Evolutionary conservation across 2,329 filamentous ascomycete genomes (phyloP), one percentile per base, ranked within the genome.

Genomic region (Volutella citrinella): DNA sequence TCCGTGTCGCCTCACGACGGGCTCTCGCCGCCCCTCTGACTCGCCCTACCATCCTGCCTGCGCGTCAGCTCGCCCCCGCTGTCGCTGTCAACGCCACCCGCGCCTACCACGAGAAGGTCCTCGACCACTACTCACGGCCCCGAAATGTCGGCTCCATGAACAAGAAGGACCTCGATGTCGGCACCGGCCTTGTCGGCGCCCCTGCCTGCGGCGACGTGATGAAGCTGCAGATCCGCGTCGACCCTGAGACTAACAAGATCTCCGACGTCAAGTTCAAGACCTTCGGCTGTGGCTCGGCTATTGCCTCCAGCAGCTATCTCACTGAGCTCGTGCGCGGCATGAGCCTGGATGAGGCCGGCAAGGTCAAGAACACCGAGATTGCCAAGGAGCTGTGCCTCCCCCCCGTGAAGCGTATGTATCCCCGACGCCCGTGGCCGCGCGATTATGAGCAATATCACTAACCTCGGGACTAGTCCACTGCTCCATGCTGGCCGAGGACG

Each of bases 191-290:
- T 34, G 90, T 96, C 47, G 87, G 87, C 50, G 87, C 87, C 11
- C 88, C 87, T 27, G 87, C 87, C 27, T 94, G 87, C 59, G 87
- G 87, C 64, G 88, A 94, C 63, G 87, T 94, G 46, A 94, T 94
- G 84, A 93, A 93, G 70, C 51, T 63, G 7, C 60, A 68, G 57
- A 94, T 93, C 66, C 83, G 87, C 39, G 90, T 96, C 54, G 89
- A 96, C 66, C 86, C 87, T 46, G 75, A 84, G 52, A 87, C 81
- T 55, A 87, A 93, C 63, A 91, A 82, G 51, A 96, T 96, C 60
- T 82, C 82, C 53, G 91, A 96, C 54, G 90, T 95, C 61, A 93
- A 94, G 68, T 96, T 96, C 79, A 96, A 96, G 81, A 96, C 90
- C 1, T 96, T 96, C 59, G 90, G 90, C 32, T 96, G 90, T 62